phyloP scores from a whole-genome alignment of 2,329 filamentous ascomycete species.

The Colletotrichum sp. region DNA sequence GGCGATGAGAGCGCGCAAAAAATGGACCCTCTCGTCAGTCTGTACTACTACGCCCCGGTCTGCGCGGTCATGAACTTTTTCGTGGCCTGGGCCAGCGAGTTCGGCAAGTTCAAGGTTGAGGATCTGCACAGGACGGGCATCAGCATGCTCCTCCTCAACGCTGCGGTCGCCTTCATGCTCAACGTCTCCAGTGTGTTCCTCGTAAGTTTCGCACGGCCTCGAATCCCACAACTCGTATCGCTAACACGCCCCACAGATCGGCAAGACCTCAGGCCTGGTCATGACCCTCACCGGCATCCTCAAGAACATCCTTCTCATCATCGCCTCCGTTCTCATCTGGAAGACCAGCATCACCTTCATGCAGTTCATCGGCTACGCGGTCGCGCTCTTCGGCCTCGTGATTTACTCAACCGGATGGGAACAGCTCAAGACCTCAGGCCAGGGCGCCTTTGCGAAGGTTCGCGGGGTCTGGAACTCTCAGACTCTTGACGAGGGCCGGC shows the following conservation, averaged over 20 bases:
- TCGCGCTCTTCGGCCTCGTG: conserved; percentile 62
- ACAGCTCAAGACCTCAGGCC: conserved; percentile 25
- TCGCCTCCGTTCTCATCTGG: conserved; percentile 79
- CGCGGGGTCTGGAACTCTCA: conserved; percentile 20
- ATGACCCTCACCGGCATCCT: conserved; percentile 86
- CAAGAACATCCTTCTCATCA: conserved; percentile 85
- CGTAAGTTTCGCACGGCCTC: conserved; percentile 53
- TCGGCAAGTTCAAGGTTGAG: conserved; percentile 66
- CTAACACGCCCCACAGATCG: conserved; percentile 63
- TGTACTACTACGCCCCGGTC: conserved; percentile 89
- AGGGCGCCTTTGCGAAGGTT: conserved; percentile 14
- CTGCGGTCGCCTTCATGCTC: conserved; percentile 77
- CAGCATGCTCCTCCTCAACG: conserved; percentile 72
- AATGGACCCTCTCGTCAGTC: conserved; percentile 86
- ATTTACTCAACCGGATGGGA: conserved; percentile 52
- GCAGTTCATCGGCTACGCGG: conserved; percentile 78
- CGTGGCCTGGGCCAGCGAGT: conserved; percentile 72
- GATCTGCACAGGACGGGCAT: conserved; percentile 71
- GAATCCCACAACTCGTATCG: background rate
- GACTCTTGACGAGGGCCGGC: conserved; percentile 22
- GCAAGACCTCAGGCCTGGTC: conserved; percentile 84
- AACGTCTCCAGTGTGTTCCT: conserved; percentile 88
- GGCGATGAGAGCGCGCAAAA: conserved; percentile 68
- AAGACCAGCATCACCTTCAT: conserved; percentile 70
- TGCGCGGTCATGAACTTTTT: conserved; percentile 82